phyloP scores from a whole-genome alignment of 2,329 filamentous ascomycete genomes.

The Aspergillus hortae region DNA sequence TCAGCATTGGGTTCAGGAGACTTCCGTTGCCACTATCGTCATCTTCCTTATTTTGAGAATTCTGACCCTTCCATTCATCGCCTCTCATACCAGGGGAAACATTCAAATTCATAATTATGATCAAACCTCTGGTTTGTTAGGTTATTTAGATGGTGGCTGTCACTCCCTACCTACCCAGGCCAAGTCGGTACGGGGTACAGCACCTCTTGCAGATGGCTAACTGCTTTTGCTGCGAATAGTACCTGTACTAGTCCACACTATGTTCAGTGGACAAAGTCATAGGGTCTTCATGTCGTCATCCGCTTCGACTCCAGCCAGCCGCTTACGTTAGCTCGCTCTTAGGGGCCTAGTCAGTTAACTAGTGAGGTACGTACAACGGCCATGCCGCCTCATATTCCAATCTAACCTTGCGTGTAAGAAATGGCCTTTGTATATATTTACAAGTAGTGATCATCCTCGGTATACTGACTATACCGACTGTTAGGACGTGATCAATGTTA shows the following conservation, averaged over 20 bases:
- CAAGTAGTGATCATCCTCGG: no score
- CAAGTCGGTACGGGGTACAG: not conserved
- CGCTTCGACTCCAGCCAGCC: not conserved
- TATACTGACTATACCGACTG: no score
- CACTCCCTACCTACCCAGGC: not conserved
- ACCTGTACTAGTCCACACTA: not conserved
- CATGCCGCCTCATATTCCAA: not conserved
- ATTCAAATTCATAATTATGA: no score
- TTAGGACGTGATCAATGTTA: no score
- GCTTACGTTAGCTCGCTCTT: not conserved
- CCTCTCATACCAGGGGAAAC: not conserved
- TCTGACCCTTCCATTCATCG: not conserved
- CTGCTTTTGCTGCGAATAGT: not conserved
- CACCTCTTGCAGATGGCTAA: not conserved
- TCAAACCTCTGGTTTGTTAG: no score
- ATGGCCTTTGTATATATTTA: no score
- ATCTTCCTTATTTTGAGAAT: not conserved
- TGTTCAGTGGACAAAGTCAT: not conserved
- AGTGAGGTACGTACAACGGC: not conserved
- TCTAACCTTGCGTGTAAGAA: no score
- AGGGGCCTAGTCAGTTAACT: not conserved
- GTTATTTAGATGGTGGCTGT: not conserved
- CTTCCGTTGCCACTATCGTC: not conserved
- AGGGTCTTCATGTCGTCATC: not conserved
- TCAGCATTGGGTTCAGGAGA: not conserved